Evolutionary conservation across 2,329 filamentous ascomycete species (phyloP).

Genomic region (Nothophoma quercina): DNA sequence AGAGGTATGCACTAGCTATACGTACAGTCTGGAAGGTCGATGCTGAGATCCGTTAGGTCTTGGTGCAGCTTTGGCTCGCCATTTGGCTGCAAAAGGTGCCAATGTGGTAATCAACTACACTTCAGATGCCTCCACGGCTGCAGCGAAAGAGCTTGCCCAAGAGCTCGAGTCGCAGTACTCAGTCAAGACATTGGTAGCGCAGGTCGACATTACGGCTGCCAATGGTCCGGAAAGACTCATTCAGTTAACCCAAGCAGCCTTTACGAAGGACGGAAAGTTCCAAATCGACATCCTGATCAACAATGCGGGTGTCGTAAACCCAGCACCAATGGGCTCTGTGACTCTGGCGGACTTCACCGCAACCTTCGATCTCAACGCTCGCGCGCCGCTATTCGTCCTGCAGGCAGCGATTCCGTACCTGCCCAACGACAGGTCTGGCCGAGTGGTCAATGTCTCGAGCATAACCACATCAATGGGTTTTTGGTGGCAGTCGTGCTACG

Average conservation of each 20-base stretch:
- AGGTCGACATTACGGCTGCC: constrained; percentile 71
- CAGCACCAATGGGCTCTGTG: constrained; percentile 59
- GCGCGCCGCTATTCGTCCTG: constrained; percentile 66
- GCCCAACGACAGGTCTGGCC: constrained; percentile 68
- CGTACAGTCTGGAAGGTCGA: background rate
- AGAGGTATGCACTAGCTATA: constrained; percentile 61
- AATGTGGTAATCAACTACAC: constrained; percentile 75
- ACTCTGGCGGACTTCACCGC: constrained; percentile 63
- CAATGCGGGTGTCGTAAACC: constrained; percentile 74
- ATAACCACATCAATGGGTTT: constrained; percentile 64
- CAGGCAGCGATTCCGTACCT: constrained; percentile 74
- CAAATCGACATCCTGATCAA: constrained; percentile 82
- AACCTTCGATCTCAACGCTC: constrained; percentile 67
- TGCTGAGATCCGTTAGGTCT: constrained; percentile 64
- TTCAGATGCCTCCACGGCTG: constrained; percentile 61
- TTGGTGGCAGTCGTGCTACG: constrained; percentile 64
- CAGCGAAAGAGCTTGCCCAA: constrained; percentile 60
- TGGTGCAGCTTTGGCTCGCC: constrained; percentile 69
- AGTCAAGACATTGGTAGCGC: constrained; percentile 66
- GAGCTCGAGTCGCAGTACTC: constrained; percentile 62
- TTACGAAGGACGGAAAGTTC: constrained; percentile 60
- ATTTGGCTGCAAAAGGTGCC: constrained; percentile 74
- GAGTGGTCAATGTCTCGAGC: constrained; percentile 66
- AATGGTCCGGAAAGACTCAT: constrained; percentile 66
- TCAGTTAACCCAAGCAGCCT: constrained; percentile 61